phyloP scores from a whole-genome alignment of 768 basidiomycete species.

The Leucosporidium creatinivorum region DNA sequence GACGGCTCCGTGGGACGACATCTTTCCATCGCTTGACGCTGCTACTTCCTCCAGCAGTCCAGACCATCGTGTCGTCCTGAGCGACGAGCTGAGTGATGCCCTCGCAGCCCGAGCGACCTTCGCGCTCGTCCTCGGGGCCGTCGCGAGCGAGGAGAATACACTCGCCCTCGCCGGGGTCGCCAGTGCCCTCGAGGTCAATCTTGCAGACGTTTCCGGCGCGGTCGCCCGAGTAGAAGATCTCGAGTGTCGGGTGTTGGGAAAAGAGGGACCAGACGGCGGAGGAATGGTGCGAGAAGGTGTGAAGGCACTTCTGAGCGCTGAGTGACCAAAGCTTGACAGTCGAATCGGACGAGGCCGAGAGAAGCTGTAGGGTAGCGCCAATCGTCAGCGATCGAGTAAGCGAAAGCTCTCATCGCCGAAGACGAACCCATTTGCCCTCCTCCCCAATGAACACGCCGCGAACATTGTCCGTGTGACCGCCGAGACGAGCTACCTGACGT shows the following conservation, averaged over 20 bases:
- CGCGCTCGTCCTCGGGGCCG: conserved; percentile 49
- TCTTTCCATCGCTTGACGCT: conserved; percentile 71
- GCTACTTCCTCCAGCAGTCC: conserved; percentile 82
- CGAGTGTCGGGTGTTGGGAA: conserved; percentile 77
- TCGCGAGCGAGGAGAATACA: conserved; percentile 67
- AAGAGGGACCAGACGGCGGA: conserved; percentile 78
- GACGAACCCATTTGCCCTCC: conserved; percentile 77
- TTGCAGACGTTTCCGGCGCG: conserved; percentile 79
- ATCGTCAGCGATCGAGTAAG: background rate
- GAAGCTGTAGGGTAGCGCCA: conserved; percentile 5
- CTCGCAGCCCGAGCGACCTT: conserved; percentile 38
- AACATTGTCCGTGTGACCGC: conserved; percentile 97
- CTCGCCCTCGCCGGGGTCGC: conserved; percentile 77
- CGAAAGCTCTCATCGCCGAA: background rate
- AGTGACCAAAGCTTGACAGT: conserved; percentile 95
- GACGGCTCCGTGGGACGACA: conserved; percentile 48
- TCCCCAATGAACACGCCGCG: conserved; percentile 80
- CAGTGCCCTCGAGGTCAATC: conserved; percentile 77
- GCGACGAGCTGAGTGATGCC: conserved; percentile 76
- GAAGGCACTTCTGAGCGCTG: conserved; percentile 72
- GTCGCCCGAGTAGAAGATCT: conserved; percentile 90
- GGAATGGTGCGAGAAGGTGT: conserved; percentile 92
- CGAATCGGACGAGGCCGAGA: conserved; percentile 43
- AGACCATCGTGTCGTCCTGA: conserved; percentile 74
- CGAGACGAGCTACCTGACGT: conserved; percentile 66